Evolutionary conservation across 2,329 filamentous ascomycete species (phyloP).

Genomic region (Leptographium galeiforme): DNA sequence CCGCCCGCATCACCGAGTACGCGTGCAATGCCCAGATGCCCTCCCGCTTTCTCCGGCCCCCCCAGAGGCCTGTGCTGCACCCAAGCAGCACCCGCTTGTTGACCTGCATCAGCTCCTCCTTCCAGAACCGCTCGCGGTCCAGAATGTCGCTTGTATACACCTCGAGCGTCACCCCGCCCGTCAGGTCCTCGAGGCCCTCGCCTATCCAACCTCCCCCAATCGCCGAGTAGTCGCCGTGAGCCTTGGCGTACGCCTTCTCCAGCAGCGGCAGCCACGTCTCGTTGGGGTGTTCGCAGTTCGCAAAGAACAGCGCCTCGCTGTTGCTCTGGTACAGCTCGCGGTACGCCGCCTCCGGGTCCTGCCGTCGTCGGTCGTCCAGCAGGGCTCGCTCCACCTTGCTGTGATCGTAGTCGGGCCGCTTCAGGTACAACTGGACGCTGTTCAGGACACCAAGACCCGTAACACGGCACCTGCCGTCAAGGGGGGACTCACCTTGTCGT

Average conservation of each 20-base stretch:
- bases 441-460: not conserved
- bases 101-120: conserved; percentile 63
- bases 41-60: conserved; percentile 46
- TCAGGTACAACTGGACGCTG: conserved; percentile 31
- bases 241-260: conserved; percentile 67
- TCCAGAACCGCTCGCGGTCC: conserved; percentile 73
- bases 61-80: conserved; percentile 52
- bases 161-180: conserved; percentile 57
- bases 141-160: conserved; percentile 58
- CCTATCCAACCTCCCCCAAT: conserved; percentile 54
- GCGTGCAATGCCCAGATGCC: conserved; percentile 46
- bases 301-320: conserved; percentile 56
- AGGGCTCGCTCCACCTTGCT: conserved; percentile 32
- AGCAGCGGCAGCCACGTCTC: conserved; percentile 64
- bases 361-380: conserved; percentile 31
- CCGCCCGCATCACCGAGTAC: conserved; percentile 47
- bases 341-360: conserved; percentile 44
- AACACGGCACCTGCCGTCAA: not conserved
- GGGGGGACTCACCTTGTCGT: conserved; percentile 27
- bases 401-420: conserved; percentile 49
- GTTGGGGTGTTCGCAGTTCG: conserved; percentile 53
- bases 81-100: conserved; percentile 70
- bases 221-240: conserved; percentile 58
- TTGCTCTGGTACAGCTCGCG: conserved; percentile 52
- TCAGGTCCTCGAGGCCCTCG: conserved; percentile 38